Evolutionary conservation across 208 protist species (phyloP), one percentile per base, ranked within the genome.

Genomic region (Herpetomonas samuelpessoai): DNA sequence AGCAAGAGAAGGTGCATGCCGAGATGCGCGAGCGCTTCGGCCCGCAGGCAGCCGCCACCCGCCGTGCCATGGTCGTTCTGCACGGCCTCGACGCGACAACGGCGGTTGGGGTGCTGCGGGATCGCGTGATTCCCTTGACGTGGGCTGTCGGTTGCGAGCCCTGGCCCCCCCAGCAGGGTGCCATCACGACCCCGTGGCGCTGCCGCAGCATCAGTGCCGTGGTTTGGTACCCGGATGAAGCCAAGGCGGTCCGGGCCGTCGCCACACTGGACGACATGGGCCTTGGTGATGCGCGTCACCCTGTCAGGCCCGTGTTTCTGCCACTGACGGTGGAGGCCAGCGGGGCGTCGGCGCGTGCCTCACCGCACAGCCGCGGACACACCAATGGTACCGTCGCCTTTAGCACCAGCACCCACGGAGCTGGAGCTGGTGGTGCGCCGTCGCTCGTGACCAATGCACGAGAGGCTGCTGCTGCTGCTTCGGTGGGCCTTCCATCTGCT

Each of bases 131-230:
- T 14, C 9, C 41, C 1, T 14, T 14, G 14, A 54, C 27, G 18
- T 67, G 68, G 21, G 71, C 64, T 1, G 62, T 73, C 30, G n/a
- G 68, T 10, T 79, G 53, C 49, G 65, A 74, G 54, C 49, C 39
- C 45, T 74, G 69, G 63, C 63, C 53, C 9, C 58, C 63, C 9
- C 60, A 49, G 38, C 58, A 48, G 41, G 22, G 30, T 1, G 52
- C 54, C 24, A 0, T 35, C 2, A 21, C 53, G 46, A 51, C 56
- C 46, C 44, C 57, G 6, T 63, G 56, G 67, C 18, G 25, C 6
- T 77, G 55, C 35, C 53, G 46, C 39, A 76, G 74, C 53, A 55
- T 76, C 7, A 86, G 79, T 52, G 79, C 71, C 4, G 54, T 81
- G 31, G 71, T 82, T 0, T 80, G 64, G 62, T 86, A 72, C 46